These are phyloP conservation scores for Fraxinus excelsior DNA, from an alignment of 257 asterid species.

Conservation along the genomic window DNA sequence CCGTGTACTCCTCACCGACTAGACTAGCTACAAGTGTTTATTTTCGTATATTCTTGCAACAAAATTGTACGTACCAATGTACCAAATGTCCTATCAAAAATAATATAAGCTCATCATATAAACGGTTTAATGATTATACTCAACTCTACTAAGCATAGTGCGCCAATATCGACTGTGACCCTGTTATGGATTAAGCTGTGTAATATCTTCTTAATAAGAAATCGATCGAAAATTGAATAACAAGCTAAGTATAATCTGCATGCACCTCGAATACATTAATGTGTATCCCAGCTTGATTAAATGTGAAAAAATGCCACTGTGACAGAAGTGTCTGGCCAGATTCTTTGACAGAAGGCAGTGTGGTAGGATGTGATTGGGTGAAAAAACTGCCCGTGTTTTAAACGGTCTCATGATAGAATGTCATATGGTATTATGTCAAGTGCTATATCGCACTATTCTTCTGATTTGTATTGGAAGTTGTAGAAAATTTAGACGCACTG, in stretches of 20 bases:
- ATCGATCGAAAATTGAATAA: no score
- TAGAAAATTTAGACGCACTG: constrained; percentile 15
- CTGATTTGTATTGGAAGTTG: constrained; percentile 54
- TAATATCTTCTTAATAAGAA: no score
- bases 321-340: no score
- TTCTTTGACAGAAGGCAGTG: no score
- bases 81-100: neutral
- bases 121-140: constrained; percentile 16
- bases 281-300: constrained; percentile 10
- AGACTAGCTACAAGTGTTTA: neutral
- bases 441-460: neutral
- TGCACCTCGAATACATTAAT: neutral
- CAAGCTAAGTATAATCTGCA: neutral
- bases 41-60: constrained; percentile 9
- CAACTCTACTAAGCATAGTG: neutral
- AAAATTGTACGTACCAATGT: neutral
- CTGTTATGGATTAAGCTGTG: neutral
- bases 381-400: no score
- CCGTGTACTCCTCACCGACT: constrained; percentile 28
- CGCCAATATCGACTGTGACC: neutral
- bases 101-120: neutral
- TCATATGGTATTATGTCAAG: no score
- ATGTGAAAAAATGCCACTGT: constrained; percentile 9
- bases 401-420: no score
- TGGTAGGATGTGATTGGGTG: no score